A percentile compares a stretch with the other conserved stretches of the same genome.
Conservation (phyloP, 495 filamentous ascomycete genomes). For the Talaromyces ruber region DNA sequence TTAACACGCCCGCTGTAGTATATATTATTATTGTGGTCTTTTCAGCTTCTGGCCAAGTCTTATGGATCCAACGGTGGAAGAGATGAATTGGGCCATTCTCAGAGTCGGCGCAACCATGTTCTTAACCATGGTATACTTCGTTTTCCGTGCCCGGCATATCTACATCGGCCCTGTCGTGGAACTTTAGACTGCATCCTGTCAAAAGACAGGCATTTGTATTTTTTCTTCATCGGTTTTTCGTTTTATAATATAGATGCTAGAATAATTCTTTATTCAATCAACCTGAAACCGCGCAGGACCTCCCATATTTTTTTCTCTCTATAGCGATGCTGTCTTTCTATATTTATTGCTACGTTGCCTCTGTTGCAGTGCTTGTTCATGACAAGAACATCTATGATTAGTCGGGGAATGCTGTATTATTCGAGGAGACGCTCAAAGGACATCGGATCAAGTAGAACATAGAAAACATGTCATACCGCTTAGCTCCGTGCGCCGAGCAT, state of each 20-base stretch:
- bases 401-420: no score
- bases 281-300: not conserved
- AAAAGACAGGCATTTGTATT: not conserved
- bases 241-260: not conserved
- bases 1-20: conserved; percentile 31
- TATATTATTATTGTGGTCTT: conserved; percentile 30
- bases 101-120: conserved; percentile 27
- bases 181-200: not conserved
- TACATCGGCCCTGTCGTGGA: conserved; percentile 23
- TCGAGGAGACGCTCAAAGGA: no score
- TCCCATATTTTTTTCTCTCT: not conserved
- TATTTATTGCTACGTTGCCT: no score
- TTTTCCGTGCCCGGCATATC: conserved; percentile 15
- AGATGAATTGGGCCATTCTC: conserved; percentile 40
- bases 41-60: conserved; percentile 36
- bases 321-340: not conserved
- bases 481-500: no score
- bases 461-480: no score
- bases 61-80: conserved; percentile 21
- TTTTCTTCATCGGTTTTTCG: not conserved
- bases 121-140: conserved; percentile 24
- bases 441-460: no score
- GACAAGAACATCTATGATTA: no score
- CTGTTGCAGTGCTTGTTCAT: no score
- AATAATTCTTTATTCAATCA: not conserved